Evolutionary conservation across 2,329 filamentous ascomycete species (phyloP).

Genomic region (Calonectria naviculata): DNA sequence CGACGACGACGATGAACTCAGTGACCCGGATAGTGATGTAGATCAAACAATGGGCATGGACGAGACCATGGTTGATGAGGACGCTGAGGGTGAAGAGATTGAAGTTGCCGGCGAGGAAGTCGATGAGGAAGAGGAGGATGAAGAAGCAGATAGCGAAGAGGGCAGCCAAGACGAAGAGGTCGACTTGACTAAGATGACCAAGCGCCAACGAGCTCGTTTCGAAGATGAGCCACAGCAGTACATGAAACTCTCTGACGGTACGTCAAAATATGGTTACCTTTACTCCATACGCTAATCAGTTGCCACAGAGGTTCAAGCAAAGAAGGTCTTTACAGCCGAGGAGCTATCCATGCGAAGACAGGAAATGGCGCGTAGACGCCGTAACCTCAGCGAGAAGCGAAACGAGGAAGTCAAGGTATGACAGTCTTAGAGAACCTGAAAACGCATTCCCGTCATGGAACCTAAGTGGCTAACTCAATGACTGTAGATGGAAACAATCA

Average conservation of each 20-base stretch:
- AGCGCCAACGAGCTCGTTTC: slow-evolving; percentile 69
- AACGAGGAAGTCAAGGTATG: slow-evolving; percentile 72
- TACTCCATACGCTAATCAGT: slow-evolving; percentile 15
- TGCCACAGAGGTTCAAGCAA: slow-evolving; percentile 69
- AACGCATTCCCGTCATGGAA: slow-evolving; percentile 3
- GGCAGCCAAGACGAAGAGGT: slow-evolving; percentile 62
- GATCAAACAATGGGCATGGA: slow-evolving; percentile 54
- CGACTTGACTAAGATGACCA: slow-evolving; percentile 70
- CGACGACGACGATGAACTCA: slow-evolving; percentile 64
- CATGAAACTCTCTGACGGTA: slow-evolving; percentile 72
- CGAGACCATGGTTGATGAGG: slow-evolving; percentile 59
- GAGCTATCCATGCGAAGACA: slow-evolving; percentile 71
- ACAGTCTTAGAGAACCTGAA: not conserved
- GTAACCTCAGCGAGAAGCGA: slow-evolving; percentile 73
- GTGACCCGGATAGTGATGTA: slow-evolving; percentile 64
- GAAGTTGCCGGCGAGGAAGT: slow-evolving; percentile 54
- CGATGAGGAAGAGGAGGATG: slow-evolving; percentile 55
- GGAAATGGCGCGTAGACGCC: slow-evolving; percentile 70
- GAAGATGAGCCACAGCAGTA: slow-evolving; percentile 65
- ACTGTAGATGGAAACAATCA: slow-evolving; percentile 85
- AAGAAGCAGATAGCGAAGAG: slow-evolving; percentile 54
- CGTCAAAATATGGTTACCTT: slow-evolving; percentile 33
- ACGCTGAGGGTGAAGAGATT: slow-evolving; percentile 60
- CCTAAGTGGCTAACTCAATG: slow-evolving; percentile 5
- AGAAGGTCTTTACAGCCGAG: slow-evolving; percentile 71